Evolutionary conservation across 2,329 filamentous ascomycete genomes (phyloP).

Genomic region (Penicillium frequentans): DNA sequence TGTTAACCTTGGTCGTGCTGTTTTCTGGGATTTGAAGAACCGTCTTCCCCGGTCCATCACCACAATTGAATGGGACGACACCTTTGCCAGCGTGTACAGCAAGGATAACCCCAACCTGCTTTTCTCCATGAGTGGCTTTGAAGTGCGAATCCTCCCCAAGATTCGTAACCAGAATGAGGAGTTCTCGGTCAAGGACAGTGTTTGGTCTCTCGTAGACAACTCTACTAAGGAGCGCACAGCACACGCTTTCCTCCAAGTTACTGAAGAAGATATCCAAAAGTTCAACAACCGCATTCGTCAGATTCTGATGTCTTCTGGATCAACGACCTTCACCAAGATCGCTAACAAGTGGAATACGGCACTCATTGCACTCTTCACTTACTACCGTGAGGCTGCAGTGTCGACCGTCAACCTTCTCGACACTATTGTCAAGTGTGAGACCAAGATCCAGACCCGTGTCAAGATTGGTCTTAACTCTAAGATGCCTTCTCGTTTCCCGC

Average conservation of each 20-base stretch:
- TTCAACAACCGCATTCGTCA: conserved; percentile 99
- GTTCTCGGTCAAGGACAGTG: conserved; percentile 95
- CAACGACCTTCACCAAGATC: conserved; percentile 98
- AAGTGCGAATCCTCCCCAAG: conserved; percentile 95
- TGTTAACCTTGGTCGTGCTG: conserved; percentile 93
- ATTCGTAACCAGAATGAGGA: conserved; percentile 93
- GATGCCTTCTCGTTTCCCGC: conserved; percentile 98
- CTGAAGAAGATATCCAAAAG: conserved; percentile 95
- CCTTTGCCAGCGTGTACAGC: conserved; percentile 96
- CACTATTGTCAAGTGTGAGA: conserved; percentile 98
- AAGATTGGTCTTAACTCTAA: conserved; percentile 99
- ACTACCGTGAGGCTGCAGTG: conserved; percentile 96
- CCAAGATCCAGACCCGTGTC: conserved; percentile 97
- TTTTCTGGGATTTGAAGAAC: conserved; percentile 99
- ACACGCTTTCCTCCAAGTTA: conserved; percentile 95
- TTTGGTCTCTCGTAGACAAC: conserved; percentile 97
- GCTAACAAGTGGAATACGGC: conserved; percentile 99
- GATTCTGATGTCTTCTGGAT: conserved; percentile 99
- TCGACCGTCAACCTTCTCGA: conserved; percentile 92
- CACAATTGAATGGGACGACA: conserved; percentile 98
- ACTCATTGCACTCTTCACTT: conserved; percentile 94
- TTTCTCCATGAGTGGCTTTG: conserved; percentile 97
- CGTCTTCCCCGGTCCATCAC: conserved; percentile 90
- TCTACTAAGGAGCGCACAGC: conserved; percentile 95
- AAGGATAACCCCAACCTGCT: conserved; percentile 95